Evolutionary conservation across 495 filamentous ascomycete species (phyloP).

Genomic region (Lentithecium fluviatile): DNA sequence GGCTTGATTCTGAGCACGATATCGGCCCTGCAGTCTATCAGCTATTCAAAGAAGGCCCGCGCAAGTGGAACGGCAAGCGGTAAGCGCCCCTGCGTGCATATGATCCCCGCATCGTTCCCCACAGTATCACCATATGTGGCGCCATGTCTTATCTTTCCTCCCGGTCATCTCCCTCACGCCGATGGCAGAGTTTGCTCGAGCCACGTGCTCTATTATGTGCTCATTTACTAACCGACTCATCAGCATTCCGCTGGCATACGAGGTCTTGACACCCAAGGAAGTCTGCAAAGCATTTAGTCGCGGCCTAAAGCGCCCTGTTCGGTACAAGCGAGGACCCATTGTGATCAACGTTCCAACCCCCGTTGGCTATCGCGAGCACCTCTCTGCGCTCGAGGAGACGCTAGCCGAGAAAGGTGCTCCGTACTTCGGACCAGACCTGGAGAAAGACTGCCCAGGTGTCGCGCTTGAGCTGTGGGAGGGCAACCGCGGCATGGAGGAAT

Average conservation of each 20-base stretch:
- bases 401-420: conserved; percentile 62
- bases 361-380: conserved; percentile 83
- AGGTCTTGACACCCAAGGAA: conserved; percentile 79
- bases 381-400: conserved; percentile 65
- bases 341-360: conserved; percentile 85
- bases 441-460: conserved; percentile 63
- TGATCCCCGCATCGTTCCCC: conserved; percentile 20
- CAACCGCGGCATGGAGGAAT: conserved; percentile 87
- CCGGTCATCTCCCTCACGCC: neutral
- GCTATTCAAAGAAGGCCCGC: conserved; percentile 88
- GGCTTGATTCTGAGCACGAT: conserved; percentile 96
- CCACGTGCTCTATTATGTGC: neutral
- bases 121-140: neutral
- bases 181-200: neutral
- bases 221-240: conserved; percentile 6
- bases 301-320: conserved; percentile 73
- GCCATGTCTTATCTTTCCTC: too few relatives aligned
- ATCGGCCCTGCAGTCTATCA: conserved; percentile 92
- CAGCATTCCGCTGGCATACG: conserved; percentile 89
- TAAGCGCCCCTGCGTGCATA: conserved; percentile 45
- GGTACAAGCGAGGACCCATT: conserved; percentile 74
- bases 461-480: conserved; percentile 86
- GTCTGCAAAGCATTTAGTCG: conserved; percentile 75
- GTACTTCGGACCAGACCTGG: conserved; percentile 66
- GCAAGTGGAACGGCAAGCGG: conserved; percentile 81